These are phyloP conservation scores for Hypoxylon sp. DNA, from an alignment of 2,329 filamentous ascomycete genomes.

Conservation along the genomic window DNA sequence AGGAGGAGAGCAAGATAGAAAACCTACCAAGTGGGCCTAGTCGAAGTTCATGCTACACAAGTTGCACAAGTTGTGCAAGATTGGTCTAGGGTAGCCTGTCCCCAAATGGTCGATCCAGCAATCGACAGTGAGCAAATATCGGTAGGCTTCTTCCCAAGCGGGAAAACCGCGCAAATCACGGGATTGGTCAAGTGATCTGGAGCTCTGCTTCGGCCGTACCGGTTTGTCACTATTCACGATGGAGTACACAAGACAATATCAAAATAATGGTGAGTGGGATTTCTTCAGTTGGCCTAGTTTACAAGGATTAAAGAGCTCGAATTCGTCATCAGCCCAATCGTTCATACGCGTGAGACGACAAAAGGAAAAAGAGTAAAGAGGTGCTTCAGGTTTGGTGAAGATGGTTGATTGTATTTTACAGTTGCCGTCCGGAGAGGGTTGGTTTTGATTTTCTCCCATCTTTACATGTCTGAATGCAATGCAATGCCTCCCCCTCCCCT, in stretches of 20 bases:
- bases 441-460: conserved; percentile 51
- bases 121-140: neutral
- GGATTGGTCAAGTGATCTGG: conserved; percentile 37
- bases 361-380: conserved; percentile 18
- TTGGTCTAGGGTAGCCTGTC: conserved; percentile 12
- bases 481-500: conserved; percentile 47
- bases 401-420: conserved; percentile 50
- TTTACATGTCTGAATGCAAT: conserved; percentile 55
- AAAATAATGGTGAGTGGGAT: conserved; percentile 38
- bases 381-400: conserved; percentile 38
- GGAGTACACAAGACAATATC: neutral
- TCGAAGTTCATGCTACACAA: conserved; percentile 15
- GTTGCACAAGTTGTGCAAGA: conserved; percentile 26
- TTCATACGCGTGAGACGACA: conserved; percentile 13
- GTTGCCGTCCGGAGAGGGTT: conserved; percentile 36
- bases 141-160: conserved; percentile 21
- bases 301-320: conserved; percentile 17
- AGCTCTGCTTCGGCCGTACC: conserved; percentile 21
- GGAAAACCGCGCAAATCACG: conserved; percentile 44
- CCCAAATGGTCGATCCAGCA: neutral
- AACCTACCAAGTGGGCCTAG: conserved; percentile 35
- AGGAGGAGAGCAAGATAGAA: conserved; percentile 22
- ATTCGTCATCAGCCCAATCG: conserved; percentile 18
- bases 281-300: conserved; percentile 28
- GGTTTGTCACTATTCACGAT: conserved; percentile 27